A percentile compares a stretch with the other conserved stretches of the same genome.
These are phyloP conservation scores for Urostyla sp. DNA, from an alignment of 73 alveolate genomes.

Conservation along the genomic window DNA sequence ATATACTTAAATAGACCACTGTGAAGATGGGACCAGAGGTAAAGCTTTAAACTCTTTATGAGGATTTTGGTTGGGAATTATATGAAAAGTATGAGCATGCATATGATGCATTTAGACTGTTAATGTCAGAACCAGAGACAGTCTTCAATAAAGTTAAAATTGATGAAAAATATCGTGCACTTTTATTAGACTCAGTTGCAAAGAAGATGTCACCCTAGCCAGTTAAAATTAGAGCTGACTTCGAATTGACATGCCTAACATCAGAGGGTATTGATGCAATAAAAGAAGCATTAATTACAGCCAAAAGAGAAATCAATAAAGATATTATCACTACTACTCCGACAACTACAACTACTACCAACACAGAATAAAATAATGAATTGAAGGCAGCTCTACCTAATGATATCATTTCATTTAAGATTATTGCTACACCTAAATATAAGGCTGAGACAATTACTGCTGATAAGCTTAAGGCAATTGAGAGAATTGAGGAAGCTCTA, in stretches of 20 bases:
- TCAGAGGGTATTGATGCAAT: constrained; percentile 93
- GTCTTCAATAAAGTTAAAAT: constrained; percentile 76
- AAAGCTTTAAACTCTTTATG: constrained; percentile 73
- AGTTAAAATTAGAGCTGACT: constrained; percentile 89
- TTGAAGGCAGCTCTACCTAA: background rate
- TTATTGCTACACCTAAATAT: constrained; percentile 91
- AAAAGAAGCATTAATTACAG: constrained; percentile 83
- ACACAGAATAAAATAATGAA: background rate
- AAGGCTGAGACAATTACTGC: constrained; percentile 83
- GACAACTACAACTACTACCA: too few species aligned
- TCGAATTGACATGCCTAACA: constrained; percentile 84
- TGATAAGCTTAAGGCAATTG: constrained; percentile 85
- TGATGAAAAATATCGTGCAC: constrained; percentile 67
- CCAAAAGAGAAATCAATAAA: constrained; percentile 50
- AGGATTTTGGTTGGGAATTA: constrained; percentile 87
- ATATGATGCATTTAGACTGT: constrained; percentile 83
- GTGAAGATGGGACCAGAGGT: constrained; percentile 66
- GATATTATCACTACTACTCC: too few species aligned
- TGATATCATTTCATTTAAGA: constrained; percentile 77
- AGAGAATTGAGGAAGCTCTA: constrained; percentile 80
- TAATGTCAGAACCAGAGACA: constrained; percentile 76
- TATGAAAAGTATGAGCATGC: constrained; percentile 85
- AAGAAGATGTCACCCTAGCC: constrained; percentile 88
- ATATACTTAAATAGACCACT: constrained; percentile 83
- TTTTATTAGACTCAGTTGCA: constrained; percentile 79